Percentiles rank a stretch among this genome's conserved stretches.
Conservation (phyloP, 495 filamentous ascomycete species). For the Podospora pseudoanserina region DNA sequence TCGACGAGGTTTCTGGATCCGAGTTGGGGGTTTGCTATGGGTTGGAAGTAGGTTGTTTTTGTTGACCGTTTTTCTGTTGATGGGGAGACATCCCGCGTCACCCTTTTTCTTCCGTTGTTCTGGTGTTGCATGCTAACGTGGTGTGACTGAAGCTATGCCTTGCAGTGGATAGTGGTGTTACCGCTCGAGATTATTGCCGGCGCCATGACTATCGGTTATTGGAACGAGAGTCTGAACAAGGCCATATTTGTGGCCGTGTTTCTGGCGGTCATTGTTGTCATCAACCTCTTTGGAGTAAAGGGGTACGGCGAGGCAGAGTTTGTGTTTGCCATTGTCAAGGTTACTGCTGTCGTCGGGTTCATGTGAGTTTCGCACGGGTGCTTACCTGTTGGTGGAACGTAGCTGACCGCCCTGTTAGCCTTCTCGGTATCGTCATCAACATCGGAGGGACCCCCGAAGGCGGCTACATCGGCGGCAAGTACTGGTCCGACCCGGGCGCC, state of each 20-base stretch:
- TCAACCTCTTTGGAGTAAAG: conserved; percentile 83
- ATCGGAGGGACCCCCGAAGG: conserved; percentile 71
- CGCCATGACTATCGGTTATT: conserved; percentile 83
- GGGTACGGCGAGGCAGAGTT: conserved; percentile 94
- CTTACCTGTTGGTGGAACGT: neutral
- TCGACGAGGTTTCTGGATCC: conserved; percentile 91
- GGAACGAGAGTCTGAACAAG: conserved; percentile 63
- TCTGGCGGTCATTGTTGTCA: conserved; percentile 65
- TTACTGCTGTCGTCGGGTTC: conserved; percentile 80
- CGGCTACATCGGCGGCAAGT: conserved; percentile 78
- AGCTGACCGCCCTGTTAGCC: conserved; percentile 37
- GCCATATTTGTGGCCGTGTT: conserved; percentile 84
- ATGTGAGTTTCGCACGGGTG: conserved; percentile 55
- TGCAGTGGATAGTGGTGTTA: conserved; percentile 90
- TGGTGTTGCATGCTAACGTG: neutral
- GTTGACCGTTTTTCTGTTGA: neutral
- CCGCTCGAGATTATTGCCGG: conserved; percentile 91
- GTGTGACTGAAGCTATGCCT: conserved; percentile 61
- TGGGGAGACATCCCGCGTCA: neutral
- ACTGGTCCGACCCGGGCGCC: conserved; percentile 80
- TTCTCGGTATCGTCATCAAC: conserved; percentile 77
- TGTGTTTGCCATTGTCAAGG: conserved; percentile 80
- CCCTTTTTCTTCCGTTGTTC: neutral
- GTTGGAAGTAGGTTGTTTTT: conserved; percentile 66
- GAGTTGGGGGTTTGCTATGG: conserved; percentile 97